Evolutionary conservation across 371 early-diverging fungal genomes (phyloP), one percentile per base, ranked within the genome.

Genomic region (Apophysomyces variabilis): DNA sequence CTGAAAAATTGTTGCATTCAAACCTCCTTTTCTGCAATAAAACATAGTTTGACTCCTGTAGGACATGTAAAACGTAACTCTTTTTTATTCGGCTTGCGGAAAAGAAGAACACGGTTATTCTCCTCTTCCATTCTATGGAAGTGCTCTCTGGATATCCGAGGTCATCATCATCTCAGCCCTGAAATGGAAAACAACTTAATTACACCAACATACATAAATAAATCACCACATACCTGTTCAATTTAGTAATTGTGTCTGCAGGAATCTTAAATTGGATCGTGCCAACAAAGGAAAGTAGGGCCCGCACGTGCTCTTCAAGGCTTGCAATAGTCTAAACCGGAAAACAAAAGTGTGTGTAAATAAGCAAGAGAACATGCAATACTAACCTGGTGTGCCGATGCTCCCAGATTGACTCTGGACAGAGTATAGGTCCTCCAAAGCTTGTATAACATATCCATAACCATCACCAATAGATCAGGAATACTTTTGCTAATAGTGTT

Each of bases 241-340:
- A 78, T 65, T 84, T 84, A 9, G 89, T 87, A 60, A 91, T 88
- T 0, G 89, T 89, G 60, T 95, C 95, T 3, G 85, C 83, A 6
- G 95, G 92, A 74, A 95, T 91, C 26, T 91, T 80, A 77, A 92
- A 92, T 74, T 92, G 92, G 62, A 95, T 85, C 66, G 88, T 83
- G 9, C 95, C 95, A 1, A 92, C 88, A 85, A 94, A 95, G 47
- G 89, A 83, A 70, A 92, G 85, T 13, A 96, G 57, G 5, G 88
- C 84, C 45, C 89, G 86, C 9, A 89, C 87, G 45, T 78, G 78
- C 18, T 76, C 62, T 45, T 74, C 72, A 38, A 75, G 58, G 8
- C 47, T 38, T 38, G 58, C 45, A 41, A 77, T 38, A 16, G 64
- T 65, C 73, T 69, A 54, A 50, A n/a, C 7, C 12, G 12, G 39